Base-by-base conservation (phyloP, 257 asterid species). In the Solanum sejunctum region DNA sequence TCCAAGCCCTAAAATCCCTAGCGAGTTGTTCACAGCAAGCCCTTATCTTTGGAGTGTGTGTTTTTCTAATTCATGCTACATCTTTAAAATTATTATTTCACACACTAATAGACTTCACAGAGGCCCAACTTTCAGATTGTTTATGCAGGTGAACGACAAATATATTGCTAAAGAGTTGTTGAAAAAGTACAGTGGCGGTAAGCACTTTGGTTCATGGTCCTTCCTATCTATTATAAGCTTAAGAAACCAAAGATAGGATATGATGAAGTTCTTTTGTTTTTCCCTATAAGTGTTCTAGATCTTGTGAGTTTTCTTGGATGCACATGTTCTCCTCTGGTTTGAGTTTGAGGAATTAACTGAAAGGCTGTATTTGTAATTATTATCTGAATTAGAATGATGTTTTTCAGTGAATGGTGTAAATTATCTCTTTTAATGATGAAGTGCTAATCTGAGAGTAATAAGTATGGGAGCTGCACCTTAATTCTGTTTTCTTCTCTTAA, bases 201-300 rank as follows among this genome's bases (percentile, higher is more conserved):
- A 93, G 98, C 90, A 84, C 83, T 73, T 54, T 49, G 61, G 71
- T 69, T 64, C 32, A 49, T 57, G 26, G 55, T 20, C 81, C 71
- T 28, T 28, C 51, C 36, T 39, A 39, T 69, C 52, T 69, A 26
- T 69, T 71, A 71, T 71, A 43, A 41, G 36, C 23, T 41, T 71
- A 41, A 20, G 36, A 28, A 71, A 71, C 56, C 55, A 71, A 71
- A 71, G 28, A 71, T 71, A 41, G 55, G 36, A 71, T 28, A 20
- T 43, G 32, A 18, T 20, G 54, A 71, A 71, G 54, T 45, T 77
- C 61, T 78, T 26, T 41, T 78, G 64, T 8, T 78, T 78, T 77
- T 28, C 54, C 64, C 28, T 17, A 52, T 28, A 10, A 78, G 18
- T 18, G 52, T 52, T 51, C 28, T 52, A 16, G 49, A 28, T 78